These are phyloP conservation scores for Barnettozyma pratensis DNA, from an alignment of 805 yeast genomes.

Conservation along the genomic window DNA sequence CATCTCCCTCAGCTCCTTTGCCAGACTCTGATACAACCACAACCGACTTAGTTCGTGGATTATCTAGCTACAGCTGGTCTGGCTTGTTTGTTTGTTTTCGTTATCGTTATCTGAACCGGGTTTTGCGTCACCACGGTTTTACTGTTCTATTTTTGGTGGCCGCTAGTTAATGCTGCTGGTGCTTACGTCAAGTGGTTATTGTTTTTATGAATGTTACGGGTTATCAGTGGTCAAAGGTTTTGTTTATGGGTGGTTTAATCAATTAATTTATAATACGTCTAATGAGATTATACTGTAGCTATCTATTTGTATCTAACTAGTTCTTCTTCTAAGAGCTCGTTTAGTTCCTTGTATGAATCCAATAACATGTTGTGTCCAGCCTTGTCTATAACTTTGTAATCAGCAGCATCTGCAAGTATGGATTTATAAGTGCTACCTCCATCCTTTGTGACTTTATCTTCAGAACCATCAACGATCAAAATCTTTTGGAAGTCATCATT, in stretches of 20 bases:
- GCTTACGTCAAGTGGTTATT: too few species aligned
- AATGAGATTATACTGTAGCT: too few species aligned
- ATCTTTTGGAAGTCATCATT: slow-evolving; percentile 3
- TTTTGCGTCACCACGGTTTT: too few species aligned
- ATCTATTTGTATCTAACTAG: neutral
- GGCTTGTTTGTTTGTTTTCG: neutral
- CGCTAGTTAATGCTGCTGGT: too few species aligned
- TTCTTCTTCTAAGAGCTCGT: slow-evolving; percentile 6
- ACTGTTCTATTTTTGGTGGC: too few species aligned
- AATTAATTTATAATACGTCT: too few species aligned
- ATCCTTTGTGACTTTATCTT: slow-evolving; percentile 19
- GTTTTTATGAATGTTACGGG: too few species aligned
- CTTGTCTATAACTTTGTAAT: slow-evolving; percentile 13
- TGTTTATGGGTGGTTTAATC: too few species aligned
- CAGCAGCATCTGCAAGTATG: slow-evolving; percentile 12
- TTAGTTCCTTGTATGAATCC: slow-evolving; percentile 15
- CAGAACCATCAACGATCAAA: slow-evolving; percentile 19
- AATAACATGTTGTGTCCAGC: slow-evolving; percentile 22
- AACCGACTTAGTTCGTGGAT: neutral
- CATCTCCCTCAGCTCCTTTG: slow-evolving; percentile 15
- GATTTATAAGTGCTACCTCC: slow-evolving; percentile 21
- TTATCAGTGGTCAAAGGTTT: too few species aligned
- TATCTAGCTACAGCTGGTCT: neutral
- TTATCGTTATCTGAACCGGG: neutral
- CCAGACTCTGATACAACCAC: slow-evolving; percentile 10